phyloP scores from a whole-genome alignment of 805 yeast genomes.

The Teunomyces panamensis region DNA sequence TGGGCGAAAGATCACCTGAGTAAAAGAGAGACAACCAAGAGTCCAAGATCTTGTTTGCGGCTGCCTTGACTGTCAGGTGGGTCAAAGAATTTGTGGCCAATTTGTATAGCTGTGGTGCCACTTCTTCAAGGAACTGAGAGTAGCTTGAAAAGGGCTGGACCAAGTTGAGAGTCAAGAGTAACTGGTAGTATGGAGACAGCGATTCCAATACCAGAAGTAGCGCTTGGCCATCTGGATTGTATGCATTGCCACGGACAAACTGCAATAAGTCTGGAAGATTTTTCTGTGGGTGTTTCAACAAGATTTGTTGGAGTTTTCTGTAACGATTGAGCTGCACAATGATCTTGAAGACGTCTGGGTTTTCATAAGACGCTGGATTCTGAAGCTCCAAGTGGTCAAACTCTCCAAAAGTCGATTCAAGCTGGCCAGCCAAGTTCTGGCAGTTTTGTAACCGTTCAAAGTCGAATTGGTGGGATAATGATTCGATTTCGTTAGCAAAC shows the following conservation, averaged over 20 bases:
- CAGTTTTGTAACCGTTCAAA: constrained; percentile 13
- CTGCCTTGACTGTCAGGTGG: neutral
- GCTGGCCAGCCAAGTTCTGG: constrained; percentile 14
- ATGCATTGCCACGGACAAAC: constrained; percentile 6
- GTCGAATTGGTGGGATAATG: constrained; percentile 20
- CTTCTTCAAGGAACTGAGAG: constrained; percentile 2
- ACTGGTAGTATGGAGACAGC: constrained; percentile 5
- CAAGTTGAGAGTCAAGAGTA: constrained; percentile 5
- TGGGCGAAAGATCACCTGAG: constrained; percentile 3
- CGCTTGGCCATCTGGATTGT: neutral
- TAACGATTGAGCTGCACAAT: constrained; percentile 25
- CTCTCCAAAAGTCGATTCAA: constrained; percentile 16
- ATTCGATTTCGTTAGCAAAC: constrained; percentile 17
- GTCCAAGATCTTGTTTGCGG: constrained; percentile 6
- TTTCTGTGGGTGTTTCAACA: constrained; percentile 12
- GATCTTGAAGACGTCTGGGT: constrained; percentile 15
- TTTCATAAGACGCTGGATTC: constrained; percentile 1
- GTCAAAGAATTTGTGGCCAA: neutral
- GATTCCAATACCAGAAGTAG: neutral
- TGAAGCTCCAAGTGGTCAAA: constrained; percentile 13
- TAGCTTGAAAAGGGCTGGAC: neutral
- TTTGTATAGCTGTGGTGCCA: constrained; percentile 4
- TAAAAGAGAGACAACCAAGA: constrained; percentile 5
- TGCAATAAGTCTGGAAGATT: constrained; percentile 5
- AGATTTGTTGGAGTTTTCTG: constrained; percentile 17